Base-by-base conservation (phyloP, 176 grass and related monocot species). In the Carex myosuroides region DNA sequence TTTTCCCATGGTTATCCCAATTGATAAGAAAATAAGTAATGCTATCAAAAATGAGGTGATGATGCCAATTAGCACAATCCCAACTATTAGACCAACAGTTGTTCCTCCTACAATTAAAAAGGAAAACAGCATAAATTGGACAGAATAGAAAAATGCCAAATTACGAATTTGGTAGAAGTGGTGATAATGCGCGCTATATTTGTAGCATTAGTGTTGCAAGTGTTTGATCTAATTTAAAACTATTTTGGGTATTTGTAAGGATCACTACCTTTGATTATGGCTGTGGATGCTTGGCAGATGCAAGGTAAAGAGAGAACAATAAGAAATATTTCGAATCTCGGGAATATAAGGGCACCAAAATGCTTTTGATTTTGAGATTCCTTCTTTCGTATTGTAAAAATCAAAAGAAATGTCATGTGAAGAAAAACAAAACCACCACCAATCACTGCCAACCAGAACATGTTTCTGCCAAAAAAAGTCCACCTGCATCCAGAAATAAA, bases 241-340 rank as follows among this genome's bases (percentile, higher is more conserved):
- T 32, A 1, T 52, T 21, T 61, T n/a, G 9, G 48, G 22, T 32
- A 13, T 55, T 54, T 32, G n/a, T 77, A 21, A 67, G 5, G 39
- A 50, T 55, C 2, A 37, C 57, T 67, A 91, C 92, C 92, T 81
- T 87, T 86, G 72, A 98, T 91, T 67, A 93, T 79, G 0, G 86
- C 84, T 4, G 77, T 90, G 3, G 95, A 79, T 22, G 95, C 95
- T 63, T 95, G 92, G 13, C 92, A 86, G 22, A 91, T 29, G 24
- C 95, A 98, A 14, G 95, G 95, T 79, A 89, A 8, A 17, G 92
- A 91, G 20, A 98, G 92, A 56, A 92, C 26, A 5, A 80, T 72
- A 35, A 98, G 65, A 81, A 93, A 93, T 21, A 98, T 84, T 88
- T 98, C 95, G 21, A 95, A 85, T 89, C 95, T 95, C 3, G 91